These are phyloP conservation scores for Tulasnella sp. DNA, from an alignment of 768 basidiomycete species.

Conservation along the genomic window DNA sequence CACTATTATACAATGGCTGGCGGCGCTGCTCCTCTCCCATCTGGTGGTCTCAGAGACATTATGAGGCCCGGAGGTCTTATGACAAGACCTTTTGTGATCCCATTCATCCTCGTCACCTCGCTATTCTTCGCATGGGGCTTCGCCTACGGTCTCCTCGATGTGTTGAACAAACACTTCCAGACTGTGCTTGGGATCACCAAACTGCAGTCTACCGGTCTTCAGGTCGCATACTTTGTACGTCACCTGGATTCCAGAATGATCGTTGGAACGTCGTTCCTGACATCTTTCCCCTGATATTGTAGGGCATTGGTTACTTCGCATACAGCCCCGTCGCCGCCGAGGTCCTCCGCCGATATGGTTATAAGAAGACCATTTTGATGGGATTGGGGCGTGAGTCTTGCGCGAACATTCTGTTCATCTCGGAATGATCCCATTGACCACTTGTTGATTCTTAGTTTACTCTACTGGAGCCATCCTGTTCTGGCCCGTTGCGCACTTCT, in stretches of 20 bases:
- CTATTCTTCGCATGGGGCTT: constrained; percentile 17
- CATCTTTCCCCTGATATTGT: constrained; percentile 24
- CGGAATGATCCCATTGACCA: neutral
- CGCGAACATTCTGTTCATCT: neutral
- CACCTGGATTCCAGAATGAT: constrained; percentile 29
- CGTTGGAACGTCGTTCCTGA: constrained; percentile 30
- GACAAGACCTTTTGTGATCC: constrained; percentile 20
- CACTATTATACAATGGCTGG: too few relatives aligned
- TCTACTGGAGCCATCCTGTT: constrained; percentile 57
- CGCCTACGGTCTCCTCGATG: constrained; percentile 16
- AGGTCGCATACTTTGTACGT: constrained; percentile 17
- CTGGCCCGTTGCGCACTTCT: constrained; percentile 63
- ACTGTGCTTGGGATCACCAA: constrained; percentile 30
- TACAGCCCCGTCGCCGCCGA: constrained; percentile 15
- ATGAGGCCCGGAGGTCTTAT: too few relatives aligned
- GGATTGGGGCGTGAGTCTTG: constrained; percentile 20
- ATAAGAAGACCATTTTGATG: constrained; percentile 37
- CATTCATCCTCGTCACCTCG: constrained; percentile 31
- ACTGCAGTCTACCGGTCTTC: constrained; percentile 32
- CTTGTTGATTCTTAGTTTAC: neutral
- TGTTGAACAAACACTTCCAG: constrained; percentile 28
- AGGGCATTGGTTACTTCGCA: constrained; percentile 16
- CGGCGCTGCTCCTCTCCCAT: too few relatives aligned
- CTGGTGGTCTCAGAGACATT: too few relatives aligned
- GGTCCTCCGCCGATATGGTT: constrained; percentile 37